phyloP scores from a whole-genome alignment of 2,329 filamentous ascomycete species.

The Fusarium agapanthi region DNA sequence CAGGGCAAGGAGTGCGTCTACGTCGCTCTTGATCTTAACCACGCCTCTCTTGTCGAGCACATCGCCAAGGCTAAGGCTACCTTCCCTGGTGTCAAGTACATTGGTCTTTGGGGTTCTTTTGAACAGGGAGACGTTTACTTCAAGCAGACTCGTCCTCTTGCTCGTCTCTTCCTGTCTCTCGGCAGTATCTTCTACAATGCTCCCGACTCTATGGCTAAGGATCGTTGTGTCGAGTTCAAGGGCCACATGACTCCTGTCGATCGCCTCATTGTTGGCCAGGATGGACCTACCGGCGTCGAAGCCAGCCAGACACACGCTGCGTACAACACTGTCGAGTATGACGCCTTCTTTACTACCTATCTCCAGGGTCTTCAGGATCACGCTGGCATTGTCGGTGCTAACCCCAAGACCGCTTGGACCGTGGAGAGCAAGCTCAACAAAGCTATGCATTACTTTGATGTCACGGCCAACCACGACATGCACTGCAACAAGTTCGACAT shows the following conservation, averaged over 20 bases:
- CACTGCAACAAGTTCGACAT: constrained; percentile 9
- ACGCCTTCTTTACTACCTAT: constrained; percentile 25
- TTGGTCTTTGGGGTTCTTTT: constrained; percentile 37
- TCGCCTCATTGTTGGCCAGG: constrained; percentile 32
- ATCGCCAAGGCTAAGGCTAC: constrained; percentile 21
- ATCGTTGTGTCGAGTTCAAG: constrained; percentile 30
- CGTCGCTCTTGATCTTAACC: constrained; percentile 29
- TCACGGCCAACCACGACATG: constrained; percentile 19
- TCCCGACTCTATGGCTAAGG: constrained; percentile 23
- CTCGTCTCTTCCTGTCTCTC: constrained; percentile 33
- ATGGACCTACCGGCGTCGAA: constrained; percentile 11
- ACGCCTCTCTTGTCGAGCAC: constrained; percentile 20
- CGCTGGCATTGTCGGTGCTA: constrained; percentile 9
- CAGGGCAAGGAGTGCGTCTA: constrained; percentile 36
- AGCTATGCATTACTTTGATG: constrained; percentile 35
- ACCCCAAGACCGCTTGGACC: constrained; percentile 8
- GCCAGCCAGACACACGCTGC: background rate
- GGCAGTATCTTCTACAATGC: constrained; percentile 40
- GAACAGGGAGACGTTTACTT: constrained; percentile 35
- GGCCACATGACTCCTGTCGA: constrained; percentile 18
- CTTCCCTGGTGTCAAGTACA: constrained; percentile 23
- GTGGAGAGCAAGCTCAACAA: constrained; percentile 16
- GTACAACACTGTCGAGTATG: constrained; percentile 31
- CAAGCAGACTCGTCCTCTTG: background rate
- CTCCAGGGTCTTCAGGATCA: constrained; percentile 19